phyloP scores from a whole-genome alignment of 441 rosid species.

The Viola pubescens region DNA sequence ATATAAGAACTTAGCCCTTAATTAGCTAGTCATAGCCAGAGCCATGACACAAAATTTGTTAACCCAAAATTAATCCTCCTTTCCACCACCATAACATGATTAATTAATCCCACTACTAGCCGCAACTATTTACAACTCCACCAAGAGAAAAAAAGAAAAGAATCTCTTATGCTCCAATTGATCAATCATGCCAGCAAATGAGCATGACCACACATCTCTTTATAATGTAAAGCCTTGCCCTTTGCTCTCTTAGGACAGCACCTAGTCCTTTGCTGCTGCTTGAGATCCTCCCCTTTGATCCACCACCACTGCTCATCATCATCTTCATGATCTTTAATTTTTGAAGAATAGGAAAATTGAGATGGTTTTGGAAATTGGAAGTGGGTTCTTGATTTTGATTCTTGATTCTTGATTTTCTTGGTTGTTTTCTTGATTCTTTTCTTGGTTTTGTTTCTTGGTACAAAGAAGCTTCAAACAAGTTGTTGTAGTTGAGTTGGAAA shows the following conservation, averaged over 20 bases:
- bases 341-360: too few relatives aligned
- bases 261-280: constrained; percentile 54
- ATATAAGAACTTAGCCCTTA: too few relatives aligned
- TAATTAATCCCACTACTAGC: constrained; percentile 3
- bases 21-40: neutral
- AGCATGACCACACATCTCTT: constrained; percentile 95
- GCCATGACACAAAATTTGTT: constrained; percentile 20
- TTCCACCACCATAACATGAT: constrained; percentile 3
- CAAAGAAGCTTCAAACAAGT: neutral
- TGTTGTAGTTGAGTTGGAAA: constrained; percentile 1
- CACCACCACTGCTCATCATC: constrained; percentile 55
- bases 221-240: constrained; percentile 82
- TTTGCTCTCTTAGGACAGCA: constrained; percentile 71
- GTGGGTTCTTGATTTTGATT: neutral
- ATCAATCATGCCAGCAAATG: constrained; percentile 84
- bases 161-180: neutral
- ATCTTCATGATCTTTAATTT: constrained; percentile 10
- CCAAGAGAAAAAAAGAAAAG: constrained; percentile 15
- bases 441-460: neutral
- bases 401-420: neutral
- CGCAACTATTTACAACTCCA: constrained; percentile 34
- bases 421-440: neutral
- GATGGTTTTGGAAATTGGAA: neutral
- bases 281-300: constrained; percentile 73
- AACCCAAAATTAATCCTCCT: constrained; percentile 1